A percentile compares a stretch with the other conserved stretches of the same genome.
These are phyloP conservation scores for Cephalotrichum gorgonifer DNA, from an alignment of 2,329 filamentous ascomycete species.

Conservation along the genomic window DNA sequence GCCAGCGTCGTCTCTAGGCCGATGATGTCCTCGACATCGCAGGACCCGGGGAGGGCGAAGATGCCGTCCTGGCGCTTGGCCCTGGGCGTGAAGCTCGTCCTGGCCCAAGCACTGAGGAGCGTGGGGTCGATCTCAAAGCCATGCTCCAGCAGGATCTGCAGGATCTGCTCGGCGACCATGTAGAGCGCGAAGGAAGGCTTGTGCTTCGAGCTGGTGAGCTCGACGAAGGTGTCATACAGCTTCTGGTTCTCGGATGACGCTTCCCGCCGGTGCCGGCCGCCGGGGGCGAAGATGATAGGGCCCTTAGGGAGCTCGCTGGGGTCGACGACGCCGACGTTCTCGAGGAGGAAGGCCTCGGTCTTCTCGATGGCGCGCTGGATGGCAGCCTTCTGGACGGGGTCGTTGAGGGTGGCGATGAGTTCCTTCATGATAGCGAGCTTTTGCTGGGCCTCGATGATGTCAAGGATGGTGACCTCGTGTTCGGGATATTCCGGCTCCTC, in stretches of 20 bases:
- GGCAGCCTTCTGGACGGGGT: background rate
- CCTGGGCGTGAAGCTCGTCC: background rate
- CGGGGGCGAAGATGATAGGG: slow-evolving; percentile 1
- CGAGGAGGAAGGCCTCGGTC: slow-evolving; percentile 4
- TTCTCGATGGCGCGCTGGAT: slow-evolving; percentile 3
- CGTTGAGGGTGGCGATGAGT: slow-evolving; percentile 1
- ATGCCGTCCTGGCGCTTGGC: slow-evolving; percentile 9
- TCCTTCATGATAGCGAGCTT: slow-evolving; percentile 3
- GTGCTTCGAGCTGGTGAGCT: background rate
- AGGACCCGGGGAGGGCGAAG: slow-evolving; percentile 9
- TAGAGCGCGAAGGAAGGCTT: slow-evolving; percentile 2
- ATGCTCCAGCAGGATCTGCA: slow-evolving; percentile 8
- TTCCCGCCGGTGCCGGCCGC: background rate
- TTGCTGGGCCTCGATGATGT: slow-evolving; percentile 6
- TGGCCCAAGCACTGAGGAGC: slow-evolving; percentile 3
- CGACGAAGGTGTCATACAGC: slow-evolving; percentile 1
- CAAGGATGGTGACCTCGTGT: background rate
- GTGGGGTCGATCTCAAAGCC: slow-evolving; percentile 7
- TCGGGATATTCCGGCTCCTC: background rate
- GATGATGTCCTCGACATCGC: slow-evolving; percentile 10
- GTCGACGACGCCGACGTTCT: background rate
- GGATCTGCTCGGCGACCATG: slow-evolving; percentile 7
- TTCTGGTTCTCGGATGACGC: background rate
- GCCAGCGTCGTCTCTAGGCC: slow-evolving; percentile 10
- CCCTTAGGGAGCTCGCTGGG: background rate